Percentiles rank a stretch among this genome's conserved stretches.
Conservation (phyloP, 106 monocot genomes). For the Allium sativum region DNA sequence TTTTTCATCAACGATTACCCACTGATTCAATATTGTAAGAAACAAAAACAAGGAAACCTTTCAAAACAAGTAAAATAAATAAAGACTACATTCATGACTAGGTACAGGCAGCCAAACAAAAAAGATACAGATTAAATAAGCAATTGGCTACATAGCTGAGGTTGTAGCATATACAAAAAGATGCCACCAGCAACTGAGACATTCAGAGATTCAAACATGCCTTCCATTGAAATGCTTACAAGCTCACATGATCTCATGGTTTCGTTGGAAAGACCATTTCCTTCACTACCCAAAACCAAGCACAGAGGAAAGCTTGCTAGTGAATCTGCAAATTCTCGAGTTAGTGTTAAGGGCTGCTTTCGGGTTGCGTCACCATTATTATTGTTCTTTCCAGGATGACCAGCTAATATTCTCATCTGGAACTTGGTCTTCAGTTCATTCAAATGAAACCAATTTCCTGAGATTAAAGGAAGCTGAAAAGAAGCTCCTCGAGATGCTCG, state of each 20-base stretch:
- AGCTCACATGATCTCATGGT: constrained; percentile 41
- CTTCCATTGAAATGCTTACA: constrained; percentile 82
- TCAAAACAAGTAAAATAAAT: too few species aligned
- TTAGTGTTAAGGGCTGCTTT: constrained; percentile 8
- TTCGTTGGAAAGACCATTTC: constrained; percentile 62
- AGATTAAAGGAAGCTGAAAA: constrained; percentile 76
- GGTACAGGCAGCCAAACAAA: too few species aligned
- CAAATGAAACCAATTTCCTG: constrained; percentile 58
- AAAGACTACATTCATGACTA: too few species aligned
- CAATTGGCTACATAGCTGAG: constrained; percentile 8
- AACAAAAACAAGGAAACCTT: too few species aligned
- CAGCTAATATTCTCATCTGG: constrained; percentile 66
- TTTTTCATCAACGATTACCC: too few species aligned
- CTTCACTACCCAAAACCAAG: constrained; percentile 84
- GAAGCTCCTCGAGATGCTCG: constrained; percentile 85
- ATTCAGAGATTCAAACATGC: constrained; percentile 81
- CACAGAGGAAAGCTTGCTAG: constrained; percentile 42
- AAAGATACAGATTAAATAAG: too few species aligned
- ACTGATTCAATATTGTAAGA: too few species aligned
- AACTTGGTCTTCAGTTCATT: constrained; percentile 28
- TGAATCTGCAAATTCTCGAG: constrained; percentile 37
- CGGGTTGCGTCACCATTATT: constrained; percentile 10
- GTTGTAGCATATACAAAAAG: constrained; percentile 77
- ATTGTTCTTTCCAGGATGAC: constrained; percentile 42
- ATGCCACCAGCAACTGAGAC: constrained; percentile 97